Conservation (phyloP, 768 basidiomycete genomes). For the Solioccasus polychromus region DNA sequence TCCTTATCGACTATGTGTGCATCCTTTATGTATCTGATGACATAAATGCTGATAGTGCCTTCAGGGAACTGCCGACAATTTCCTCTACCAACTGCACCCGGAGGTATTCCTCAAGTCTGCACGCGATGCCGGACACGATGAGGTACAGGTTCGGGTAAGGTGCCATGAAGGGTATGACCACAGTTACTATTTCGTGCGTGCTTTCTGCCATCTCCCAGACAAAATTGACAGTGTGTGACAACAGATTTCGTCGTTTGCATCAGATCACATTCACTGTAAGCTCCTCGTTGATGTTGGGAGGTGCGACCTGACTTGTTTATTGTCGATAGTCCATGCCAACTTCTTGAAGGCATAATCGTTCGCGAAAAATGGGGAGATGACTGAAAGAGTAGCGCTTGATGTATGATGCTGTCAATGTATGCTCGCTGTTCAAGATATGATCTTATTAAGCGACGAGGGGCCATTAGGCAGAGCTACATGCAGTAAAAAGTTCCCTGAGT, state of each 20-base stretch:
- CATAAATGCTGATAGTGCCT: conserved; percentile 2
- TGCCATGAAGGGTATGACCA: conserved; percentile 86
- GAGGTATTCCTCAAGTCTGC: conserved; percentile 84
- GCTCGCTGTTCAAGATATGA: too few relatives aligned
- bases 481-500: too few relatives aligned
- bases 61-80: conserved; percentile 79
- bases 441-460: background rate
- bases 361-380: background rate
- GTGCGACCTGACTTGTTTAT: conserved; percentile 10
- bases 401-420: background rate
- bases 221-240: background rate
- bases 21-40: background rate
- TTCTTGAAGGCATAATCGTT: conserved; percentile 66
- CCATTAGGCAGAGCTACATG: background rate
- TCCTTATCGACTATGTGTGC: conserved; percentile 84
- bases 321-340: conserved; percentile 72
- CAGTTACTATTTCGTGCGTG: conserved; percentile 79
- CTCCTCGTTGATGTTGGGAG: conserved; percentile 9
- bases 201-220: background rate
- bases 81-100: conserved; percentile 85
- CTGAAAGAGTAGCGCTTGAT: conserved; percentile 9
- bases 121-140: conserved; percentile 66
- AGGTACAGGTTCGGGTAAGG: conserved; percentile 74
- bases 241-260: conserved; percentile 85
- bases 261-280: conserved; percentile 88